Conservation (phyloP, 2,329 filamentous ascomycete genomes). For the Hypomyces perniciosus region DNA sequence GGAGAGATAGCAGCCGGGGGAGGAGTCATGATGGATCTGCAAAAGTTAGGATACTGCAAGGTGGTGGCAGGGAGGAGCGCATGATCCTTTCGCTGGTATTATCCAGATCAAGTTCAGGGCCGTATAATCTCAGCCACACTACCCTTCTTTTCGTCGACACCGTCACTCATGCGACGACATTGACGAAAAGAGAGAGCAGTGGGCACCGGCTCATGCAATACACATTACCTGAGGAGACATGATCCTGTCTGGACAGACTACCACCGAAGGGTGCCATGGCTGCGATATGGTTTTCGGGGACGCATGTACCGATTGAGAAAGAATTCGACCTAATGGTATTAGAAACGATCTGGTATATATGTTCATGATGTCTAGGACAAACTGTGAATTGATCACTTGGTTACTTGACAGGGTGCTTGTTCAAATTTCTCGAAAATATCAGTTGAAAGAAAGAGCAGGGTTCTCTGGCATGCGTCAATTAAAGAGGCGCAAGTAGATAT, state of each 20-base stretch:
- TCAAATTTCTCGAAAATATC: background rate
- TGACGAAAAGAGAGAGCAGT: conserved; percentile 14
- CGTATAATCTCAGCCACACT: conserved; percentile 74
- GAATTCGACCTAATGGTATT: conserved; percentile 7
- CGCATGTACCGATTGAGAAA: conserved; percentile 21
- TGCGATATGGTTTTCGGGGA: conserved; percentile 13
- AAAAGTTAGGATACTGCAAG: conserved; percentile 24
- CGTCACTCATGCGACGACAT: conserved; percentile 6
- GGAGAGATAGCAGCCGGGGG: conserved; percentile 66
- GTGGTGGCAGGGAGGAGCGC: conserved; percentile 47
- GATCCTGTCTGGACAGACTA: conserved; percentile 32
- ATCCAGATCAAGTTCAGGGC: conserved; percentile 94
- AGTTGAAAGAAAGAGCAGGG: background rate
- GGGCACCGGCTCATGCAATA: conserved; percentile 61
- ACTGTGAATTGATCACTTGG: conserved; percentile 9
- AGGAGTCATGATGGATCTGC: conserved; percentile 63
- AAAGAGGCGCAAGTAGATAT: background rate
- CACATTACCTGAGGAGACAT: conserved; percentile 37
- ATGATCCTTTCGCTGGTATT: conserved; percentile 99
- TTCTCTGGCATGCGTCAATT: too few species aligned
- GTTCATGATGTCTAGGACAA: background rate
- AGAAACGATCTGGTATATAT: conserved; percentile 4
- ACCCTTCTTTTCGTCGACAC: conserved; percentile 16
- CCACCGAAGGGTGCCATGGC: conserved; percentile 30
- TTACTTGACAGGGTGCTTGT: background rate